These are phyloP conservation scores for Pseudevernia furfuracea DNA, from an alignment of 495 filamentous ascomycete species.

Conservation along the genomic window DNA sequence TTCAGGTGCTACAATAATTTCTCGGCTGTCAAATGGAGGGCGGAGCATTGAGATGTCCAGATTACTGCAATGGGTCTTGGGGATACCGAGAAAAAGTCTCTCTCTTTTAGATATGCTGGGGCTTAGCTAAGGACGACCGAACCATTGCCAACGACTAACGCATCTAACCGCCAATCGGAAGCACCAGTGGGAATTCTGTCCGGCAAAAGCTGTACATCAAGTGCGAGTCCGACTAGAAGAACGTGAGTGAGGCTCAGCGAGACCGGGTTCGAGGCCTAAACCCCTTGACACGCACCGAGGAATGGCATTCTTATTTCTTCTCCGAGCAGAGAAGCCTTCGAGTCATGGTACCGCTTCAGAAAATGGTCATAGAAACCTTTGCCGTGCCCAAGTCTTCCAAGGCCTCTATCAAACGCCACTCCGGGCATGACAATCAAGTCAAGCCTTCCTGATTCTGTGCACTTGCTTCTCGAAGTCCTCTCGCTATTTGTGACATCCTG, in stretches of 20 bases:
- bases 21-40: slow-evolving; percentile 1
- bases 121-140: slow-evolving; percentile 28
- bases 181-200: slow-evolving; percentile 56
- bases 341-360: slow-evolving; percentile 56
- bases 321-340: slow-evolving; percentile 27
- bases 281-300: slow-evolving; percentile 43
- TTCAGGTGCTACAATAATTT: slow-evolving; percentile 63
- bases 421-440: slow-evolving; percentile 91
- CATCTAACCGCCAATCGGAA: slow-evolving; percentile 60
- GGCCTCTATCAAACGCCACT: slow-evolving; percentile 74
- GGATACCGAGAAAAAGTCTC: background rate
- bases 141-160: slow-evolving; percentile 55
- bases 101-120: background rate
- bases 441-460: slow-evolving; percentile 3
- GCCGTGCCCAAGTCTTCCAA: slow-evolving; percentile 82
- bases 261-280: slow-evolving; percentile 27
- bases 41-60: background rate
- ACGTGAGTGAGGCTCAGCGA: slow-evolving; percentile 9
- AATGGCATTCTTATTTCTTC: slow-evolving; percentile 45
- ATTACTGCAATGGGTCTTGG: background rate
- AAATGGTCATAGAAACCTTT: slow-evolving; percentile 97
- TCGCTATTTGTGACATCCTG: background rate
- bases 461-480: background rate
- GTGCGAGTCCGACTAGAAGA: slow-evolving; percentile 68
- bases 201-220: slow-evolving; percentile 77